A percentile compares a stretch with the other conserved stretches of the same genome.
These are phyloP conservation scores for Incumbomyces delicatus DNA, from an alignment of 2,329 filamentous ascomycete genomes.

Conservation along the genomic window DNA sequence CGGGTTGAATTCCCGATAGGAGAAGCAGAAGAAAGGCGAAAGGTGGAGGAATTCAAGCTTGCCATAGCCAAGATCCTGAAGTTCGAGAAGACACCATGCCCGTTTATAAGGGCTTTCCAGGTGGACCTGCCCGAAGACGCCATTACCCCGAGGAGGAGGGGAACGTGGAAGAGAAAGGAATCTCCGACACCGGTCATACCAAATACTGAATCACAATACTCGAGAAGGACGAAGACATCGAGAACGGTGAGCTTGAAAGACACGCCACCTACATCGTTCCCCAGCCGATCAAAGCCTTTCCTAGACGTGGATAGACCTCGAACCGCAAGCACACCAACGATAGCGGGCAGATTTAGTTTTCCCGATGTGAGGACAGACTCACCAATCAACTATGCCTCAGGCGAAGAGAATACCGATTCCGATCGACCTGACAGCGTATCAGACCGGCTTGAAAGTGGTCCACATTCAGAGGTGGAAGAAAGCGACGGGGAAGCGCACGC, in stretches of 20 bases:
- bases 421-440: constrained; percentile 4
- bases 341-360: constrained; percentile 1
- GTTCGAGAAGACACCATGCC: constrained; percentile 81
- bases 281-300: not conserved
- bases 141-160: constrained; percentile 54
- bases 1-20: constrained; percentile 72
- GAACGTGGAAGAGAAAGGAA: constrained; percentile 57
- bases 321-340: constrained; percentile 4
- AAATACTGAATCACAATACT: constrained; percentile 11
- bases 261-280: constrained; percentile 5
- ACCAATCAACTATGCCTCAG: constrained; percentile 3
- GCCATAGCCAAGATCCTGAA: constrained; percentile 64
- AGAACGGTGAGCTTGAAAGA: constrained; percentile 17
- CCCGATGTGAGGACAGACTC: constrained; percentile 3
- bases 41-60: constrained; percentile 57
- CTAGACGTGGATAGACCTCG: constrained; percentile 1
- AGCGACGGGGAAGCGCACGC: not conserved
- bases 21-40: constrained; percentile 52
- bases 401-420: constrained; percentile 6
- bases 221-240: constrained; percentile 12
- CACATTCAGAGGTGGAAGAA: constrained; percentile 2
- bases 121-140: constrained; percentile 63
- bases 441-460: constrained; percentile 1
- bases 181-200: constrained; percentile 34
- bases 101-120: constrained; percentile 68